These are phyloP conservation scores for Diaporthe amygdali DNA, from an alignment of 2,329 filamentous ascomycete genomes.

Conservation along the genomic window DNA sequence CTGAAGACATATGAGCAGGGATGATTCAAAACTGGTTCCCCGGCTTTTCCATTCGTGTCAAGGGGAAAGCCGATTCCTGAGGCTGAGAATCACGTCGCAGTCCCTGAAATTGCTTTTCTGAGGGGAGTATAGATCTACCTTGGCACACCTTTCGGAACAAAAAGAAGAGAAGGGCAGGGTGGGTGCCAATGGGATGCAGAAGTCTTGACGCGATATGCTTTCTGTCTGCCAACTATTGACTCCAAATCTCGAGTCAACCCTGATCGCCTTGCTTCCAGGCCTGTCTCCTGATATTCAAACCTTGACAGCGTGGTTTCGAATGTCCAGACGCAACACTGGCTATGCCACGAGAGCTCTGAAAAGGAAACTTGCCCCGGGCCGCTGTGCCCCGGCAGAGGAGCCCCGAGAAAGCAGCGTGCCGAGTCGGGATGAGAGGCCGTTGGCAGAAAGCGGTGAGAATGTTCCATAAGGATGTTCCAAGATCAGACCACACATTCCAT, in stretches of 20 bases:
- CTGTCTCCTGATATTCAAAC: background rate
- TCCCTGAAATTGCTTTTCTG: background rate
- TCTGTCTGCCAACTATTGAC: no score
- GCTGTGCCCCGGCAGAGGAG: background rate
- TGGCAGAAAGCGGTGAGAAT: conserved; percentile 2
- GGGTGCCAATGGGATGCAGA: background rate
- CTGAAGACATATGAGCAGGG: background rate
- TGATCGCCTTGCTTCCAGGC: background rate
- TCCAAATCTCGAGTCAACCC: background rate
- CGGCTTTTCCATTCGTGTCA: background rate
- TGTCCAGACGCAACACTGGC: background rate
- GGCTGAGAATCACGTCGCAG: background rate
- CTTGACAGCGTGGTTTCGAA: no score
- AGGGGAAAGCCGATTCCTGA: background rate
- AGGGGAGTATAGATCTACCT: background rate
- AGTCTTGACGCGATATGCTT: background rate
- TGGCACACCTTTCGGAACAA: background rate
- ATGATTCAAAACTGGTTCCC: background rate
- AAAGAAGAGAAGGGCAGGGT: background rate
- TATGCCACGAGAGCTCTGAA: background rate
- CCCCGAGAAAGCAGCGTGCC: background rate
- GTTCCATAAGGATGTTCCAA: background rate
- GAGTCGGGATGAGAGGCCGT: background rate
- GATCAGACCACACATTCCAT: background rate
- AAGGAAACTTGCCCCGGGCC: background rate